Evolutionary conservation across 495 filamentous ascomycete species (phyloP).

Genomic region (Penicillium bialowiezense): DNA sequence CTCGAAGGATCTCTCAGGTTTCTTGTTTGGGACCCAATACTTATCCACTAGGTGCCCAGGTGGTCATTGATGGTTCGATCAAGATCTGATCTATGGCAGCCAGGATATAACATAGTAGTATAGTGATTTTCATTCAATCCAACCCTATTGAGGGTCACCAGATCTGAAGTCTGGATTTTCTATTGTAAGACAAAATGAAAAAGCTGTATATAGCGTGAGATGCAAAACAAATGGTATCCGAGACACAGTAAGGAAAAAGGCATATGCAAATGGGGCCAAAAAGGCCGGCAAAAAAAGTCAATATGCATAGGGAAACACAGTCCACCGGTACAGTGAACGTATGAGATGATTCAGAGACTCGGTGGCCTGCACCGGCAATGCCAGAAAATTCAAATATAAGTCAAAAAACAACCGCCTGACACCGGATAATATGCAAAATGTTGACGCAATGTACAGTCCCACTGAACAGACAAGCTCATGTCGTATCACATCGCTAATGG

Average conservation of each 20-base stretch:
- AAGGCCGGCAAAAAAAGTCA: neutral
- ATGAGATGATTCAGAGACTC: neutral
- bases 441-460: conserved; percentile 24
- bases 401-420: conserved; percentile 14
- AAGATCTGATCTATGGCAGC: too few species aligned
- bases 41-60: too few species aligned
- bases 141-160: neutral
- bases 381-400: neutral
- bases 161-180: conserved; percentile 1
- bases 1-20: too few species aligned
- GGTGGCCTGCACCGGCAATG: neutral
- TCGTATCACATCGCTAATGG: conserved; percentile 20
- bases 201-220: neutral
- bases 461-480: conserved; percentile 5
- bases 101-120: neutral
- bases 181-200: conserved; percentile 1
- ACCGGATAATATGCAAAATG: conserved; percentile 26
- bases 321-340: neutral
- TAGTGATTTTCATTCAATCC: neutral
- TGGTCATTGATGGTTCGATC: neutral
- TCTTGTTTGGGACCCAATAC: too few species aligned
- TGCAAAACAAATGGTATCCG: conserved; percentile 5
- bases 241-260: neutral
- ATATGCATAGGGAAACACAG: neutral
- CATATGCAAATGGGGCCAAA: neutral